phyloP scores from a whole-genome alignment of 2,329 filamentous ascomycete species.

The Hansfordia pulvinata region DNA sequence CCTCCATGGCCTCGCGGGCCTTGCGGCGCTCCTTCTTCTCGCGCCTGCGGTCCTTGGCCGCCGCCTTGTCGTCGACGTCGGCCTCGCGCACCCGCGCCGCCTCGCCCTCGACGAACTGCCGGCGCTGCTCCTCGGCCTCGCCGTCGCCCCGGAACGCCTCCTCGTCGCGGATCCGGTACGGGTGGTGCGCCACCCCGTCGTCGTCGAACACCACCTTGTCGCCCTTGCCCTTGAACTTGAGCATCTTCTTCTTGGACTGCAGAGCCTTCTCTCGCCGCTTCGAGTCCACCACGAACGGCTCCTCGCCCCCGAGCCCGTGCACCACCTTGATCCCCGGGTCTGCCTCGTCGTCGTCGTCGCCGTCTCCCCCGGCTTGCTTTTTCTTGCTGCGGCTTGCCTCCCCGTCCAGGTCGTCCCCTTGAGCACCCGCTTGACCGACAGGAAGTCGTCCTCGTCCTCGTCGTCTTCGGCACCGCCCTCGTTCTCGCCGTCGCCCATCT shows the following conservation, averaged over 20 bases:
- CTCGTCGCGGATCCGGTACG: constrained; percentile 84
- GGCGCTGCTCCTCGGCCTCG: constrained; percentile 60
- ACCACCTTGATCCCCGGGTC: constrained; percentile 43
- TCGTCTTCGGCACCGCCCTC: constrained; percentile 32
- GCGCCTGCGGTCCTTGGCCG: constrained; percentile 63
- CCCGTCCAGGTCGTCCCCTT: constrained; percentile 49
- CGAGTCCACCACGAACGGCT: constrained; percentile 75
- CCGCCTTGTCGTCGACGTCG: constrained; percentile 71
- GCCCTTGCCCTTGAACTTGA: constrained; percentile 79
- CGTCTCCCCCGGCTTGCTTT: background rate
- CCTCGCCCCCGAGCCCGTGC: constrained; percentile 50
- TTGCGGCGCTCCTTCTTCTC: constrained; percentile 67
- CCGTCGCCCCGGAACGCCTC: constrained; percentile 65
- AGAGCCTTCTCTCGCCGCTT: constrained; percentile 94
- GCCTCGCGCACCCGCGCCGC: constrained; percentile 55
- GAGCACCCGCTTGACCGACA: constrained; percentile 83
- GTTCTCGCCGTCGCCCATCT: constrained; percentile 24
- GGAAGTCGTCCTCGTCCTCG: constrained; percentile 67
- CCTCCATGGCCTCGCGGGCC: constrained; percentile 45
- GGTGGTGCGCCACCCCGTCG: constrained; percentile 68
- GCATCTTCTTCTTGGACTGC: constrained; percentile 84
- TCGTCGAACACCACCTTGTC: constrained; percentile 86
- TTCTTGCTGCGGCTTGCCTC: constrained; percentile 20
- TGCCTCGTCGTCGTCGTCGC: constrained; percentile 23
- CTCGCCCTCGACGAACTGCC: constrained; percentile 67